Conservation (phyloP, 2,329 filamentous ascomycete genomes). For the Magnaporthiopsis incrustans region DNA sequence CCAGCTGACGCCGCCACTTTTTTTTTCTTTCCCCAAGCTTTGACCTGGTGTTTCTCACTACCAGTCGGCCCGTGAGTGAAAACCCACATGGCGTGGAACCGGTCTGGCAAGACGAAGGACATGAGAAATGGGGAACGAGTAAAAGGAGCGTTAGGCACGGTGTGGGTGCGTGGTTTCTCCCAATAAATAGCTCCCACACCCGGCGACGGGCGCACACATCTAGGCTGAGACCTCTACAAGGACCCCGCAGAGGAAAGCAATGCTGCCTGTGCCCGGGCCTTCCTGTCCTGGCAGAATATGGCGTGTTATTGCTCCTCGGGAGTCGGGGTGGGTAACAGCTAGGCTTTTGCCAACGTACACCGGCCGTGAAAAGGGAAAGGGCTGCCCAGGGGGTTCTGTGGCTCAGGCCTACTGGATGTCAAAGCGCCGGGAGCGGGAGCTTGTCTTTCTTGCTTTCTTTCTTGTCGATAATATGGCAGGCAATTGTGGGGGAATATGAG, state of each 20-base stretch:
- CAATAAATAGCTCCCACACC: neutral
- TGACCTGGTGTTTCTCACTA: neutral
- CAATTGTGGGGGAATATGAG: neutral
- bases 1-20: no score
- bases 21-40: no score
- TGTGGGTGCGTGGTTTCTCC: neutral
- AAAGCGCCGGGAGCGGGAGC: neutral
- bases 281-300: no score
- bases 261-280: no score
- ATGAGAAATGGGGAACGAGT: neutral
- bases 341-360: no score
- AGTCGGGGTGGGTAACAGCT: no score
- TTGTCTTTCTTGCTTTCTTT: neutral
- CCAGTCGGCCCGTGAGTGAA: no score
- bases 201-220: no score
- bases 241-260: no score
- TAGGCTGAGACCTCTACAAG: neutral
- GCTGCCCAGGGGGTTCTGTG: neutral
- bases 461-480: no score
- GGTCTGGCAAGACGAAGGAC: neutral
- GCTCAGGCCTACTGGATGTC: neutral
- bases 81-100: neutral
- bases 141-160: neutral
- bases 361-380: neutral
- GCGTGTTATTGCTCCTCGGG: no score